Evolutionary conservation across 768 basidiomycete genomes (phyloP).

Genomic region (Boletus patriciae): DNA sequence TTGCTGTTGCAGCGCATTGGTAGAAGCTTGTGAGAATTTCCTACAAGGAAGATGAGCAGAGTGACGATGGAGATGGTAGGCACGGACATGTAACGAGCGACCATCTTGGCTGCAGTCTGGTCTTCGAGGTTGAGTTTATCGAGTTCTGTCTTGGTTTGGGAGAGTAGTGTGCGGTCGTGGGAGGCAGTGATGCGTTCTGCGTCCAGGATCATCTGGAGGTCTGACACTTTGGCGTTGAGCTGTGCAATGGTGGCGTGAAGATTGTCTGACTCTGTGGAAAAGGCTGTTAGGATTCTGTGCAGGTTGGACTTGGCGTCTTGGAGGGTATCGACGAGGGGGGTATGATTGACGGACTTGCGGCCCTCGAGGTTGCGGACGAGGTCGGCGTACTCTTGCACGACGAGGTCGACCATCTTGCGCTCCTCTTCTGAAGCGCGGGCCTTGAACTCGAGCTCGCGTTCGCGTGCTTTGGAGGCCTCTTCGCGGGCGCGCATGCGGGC

Average conservation of each 20-base stretch:
- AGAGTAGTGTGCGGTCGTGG: constrained; percentile 46
- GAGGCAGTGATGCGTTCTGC: constrained; percentile 46
- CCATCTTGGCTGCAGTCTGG: constrained; percentile 77
- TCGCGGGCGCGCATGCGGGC: constrained; percentile 53
- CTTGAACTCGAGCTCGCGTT: constrained; percentile 47
- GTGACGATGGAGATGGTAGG: not conserved
- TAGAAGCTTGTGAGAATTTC: constrained; percentile 81
- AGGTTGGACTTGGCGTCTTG: constrained; percentile 50
- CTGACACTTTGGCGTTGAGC: constrained; percentile 46
- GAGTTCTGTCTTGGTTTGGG: constrained; percentile 48
- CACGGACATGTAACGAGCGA: constrained; percentile 79
- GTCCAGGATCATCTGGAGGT: constrained; percentile 42
- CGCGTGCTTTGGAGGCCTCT: constrained; percentile 51
- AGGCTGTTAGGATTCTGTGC: constrained; percentile 49
- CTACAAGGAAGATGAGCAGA: constrained; percentile 37
- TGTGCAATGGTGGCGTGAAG: constrained; percentile 45
- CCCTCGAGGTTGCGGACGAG: constrained; percentile 67
- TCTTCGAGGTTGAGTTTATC: constrained; percentile 63
- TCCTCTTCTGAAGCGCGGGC: constrained; percentile 56
- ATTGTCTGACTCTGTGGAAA: constrained; percentile 46
- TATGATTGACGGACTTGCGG: constrained; percentile 36
- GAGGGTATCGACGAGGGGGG: constrained; percentile 39
- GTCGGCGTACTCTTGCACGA: constrained; percentile 71
- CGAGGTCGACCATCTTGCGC: constrained; percentile 57
- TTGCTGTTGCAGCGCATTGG: constrained; percentile 61